Evolutionary conservation across 345 rosid species (phyloP).

Genomic region (Citrus trifoliata): DNA sequence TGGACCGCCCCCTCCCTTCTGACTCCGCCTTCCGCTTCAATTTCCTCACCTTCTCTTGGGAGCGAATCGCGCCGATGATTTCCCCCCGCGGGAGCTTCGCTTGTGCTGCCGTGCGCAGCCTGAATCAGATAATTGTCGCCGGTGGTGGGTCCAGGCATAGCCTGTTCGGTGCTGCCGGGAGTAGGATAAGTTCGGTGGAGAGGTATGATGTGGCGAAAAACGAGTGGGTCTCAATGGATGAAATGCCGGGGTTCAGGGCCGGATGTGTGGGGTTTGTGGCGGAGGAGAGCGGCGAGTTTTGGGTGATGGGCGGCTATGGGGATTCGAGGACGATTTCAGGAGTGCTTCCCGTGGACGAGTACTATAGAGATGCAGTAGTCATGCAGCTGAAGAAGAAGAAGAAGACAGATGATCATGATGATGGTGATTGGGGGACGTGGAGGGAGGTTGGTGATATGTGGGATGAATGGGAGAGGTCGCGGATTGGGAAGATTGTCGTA

Average conservation of each 20-base stretch:
- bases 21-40: constrained; percentile 62
- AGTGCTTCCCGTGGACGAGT: constrained; percentile 79
- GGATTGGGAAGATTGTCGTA: constrained; percentile 72
- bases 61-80: constrained; percentile 66
- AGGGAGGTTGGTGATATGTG: constrained; percentile 82
- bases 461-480: constrained; percentile 54
- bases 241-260: constrained; percentile 77
- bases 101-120: constrained; percentile 47
- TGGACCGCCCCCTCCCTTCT: constrained; percentile 76
- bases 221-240: constrained; percentile 67
- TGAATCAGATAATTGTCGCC: constrained; percentile 65
- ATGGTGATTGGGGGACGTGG: constrained; percentile 49
- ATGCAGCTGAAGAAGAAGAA: constrained; percentile 43
- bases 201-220: constrained; percentile 63
- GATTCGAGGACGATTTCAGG: constrained; percentile 74
- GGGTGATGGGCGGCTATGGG: constrained; percentile 98
- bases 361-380: constrained; percentile 74
- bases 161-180: constrained; percentile 82
- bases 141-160: constrained; percentile 89
- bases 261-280: constrained; percentile 78
- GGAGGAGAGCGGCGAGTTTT: constrained; percentile 65
- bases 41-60: constrained; percentile 60
- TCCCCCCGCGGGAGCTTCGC: constrained; percentile 93
- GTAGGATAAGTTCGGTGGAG: constrained; percentile 78
- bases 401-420: not conserved